Percentiles rank a stretch among this genome's conserved stretches.
Conservation (phyloP, 2,329 filamentous ascomycete species). For the Xylaria sp. region DNA sequence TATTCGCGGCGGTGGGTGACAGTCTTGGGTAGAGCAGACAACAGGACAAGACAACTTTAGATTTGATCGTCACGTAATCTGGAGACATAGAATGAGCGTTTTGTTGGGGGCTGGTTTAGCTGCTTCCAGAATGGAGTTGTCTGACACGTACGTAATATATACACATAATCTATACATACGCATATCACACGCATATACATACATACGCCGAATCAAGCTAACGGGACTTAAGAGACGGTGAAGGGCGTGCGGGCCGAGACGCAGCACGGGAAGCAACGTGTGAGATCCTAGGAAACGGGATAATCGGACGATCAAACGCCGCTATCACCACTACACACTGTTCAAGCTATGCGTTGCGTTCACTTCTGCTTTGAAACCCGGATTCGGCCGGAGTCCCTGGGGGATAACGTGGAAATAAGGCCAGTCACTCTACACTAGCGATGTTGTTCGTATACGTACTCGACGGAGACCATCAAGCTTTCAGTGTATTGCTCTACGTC, state of each 20-base stretch:
- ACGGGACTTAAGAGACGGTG: background rate
- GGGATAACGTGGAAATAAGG: no score
- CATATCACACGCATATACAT: background rate
- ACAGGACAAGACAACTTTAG: background rate
- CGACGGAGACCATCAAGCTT: no score
- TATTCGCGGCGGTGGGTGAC: background rate
- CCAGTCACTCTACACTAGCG: no score
- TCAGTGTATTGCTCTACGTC: no score
- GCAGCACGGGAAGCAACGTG: conserved; percentile 16
- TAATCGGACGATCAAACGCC: no score
- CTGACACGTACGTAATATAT: background rate
- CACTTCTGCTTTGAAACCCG: background rate
- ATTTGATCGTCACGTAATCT: background rate
- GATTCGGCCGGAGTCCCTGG: no score
- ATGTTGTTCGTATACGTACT: no score
- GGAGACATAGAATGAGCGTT: background rate
- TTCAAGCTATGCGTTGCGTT: no score
- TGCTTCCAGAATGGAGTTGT: background rate
- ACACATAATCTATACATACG: no score
- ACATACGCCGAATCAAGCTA: conserved; percentile 8
- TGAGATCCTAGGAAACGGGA: conserved; percentile 12
- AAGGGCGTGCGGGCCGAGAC: conserved; percentile 20
- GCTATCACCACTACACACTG: no score
- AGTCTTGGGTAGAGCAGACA: background rate
- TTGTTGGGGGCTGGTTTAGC: background rate